Base-by-base conservation (phyloP, 2,329 filamentous ascomycete genomes). In the Apiospora pterosperma region DNA sequence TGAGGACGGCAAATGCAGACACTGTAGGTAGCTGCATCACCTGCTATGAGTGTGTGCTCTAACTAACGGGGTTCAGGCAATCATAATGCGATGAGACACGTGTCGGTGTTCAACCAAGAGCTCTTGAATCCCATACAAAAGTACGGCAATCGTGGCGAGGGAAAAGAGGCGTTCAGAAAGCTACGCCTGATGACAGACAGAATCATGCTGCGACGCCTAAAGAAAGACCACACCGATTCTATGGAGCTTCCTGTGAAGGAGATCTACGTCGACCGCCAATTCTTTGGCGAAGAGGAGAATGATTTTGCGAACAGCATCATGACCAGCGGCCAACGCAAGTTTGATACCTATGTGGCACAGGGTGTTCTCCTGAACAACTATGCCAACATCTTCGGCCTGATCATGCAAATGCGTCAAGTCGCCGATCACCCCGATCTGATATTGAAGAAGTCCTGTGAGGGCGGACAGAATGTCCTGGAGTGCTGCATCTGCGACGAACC, bases 371-470 rank as follows among this genome's bases (percentile, higher is more conserved):
- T 99, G 67, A 93, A 98, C 82, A 97, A 97, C 75, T 98, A 98
- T 71, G 96, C 96, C 80, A 99, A 99, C 76, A 98, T 99, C 69
- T 99, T 99, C 73, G 95, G 94, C 74, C 85, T 99, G 63, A 97
- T 99, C 74, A 98, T 98, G 93, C 94, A 97, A 77, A 98, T 99
- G 95, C 91, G 96, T 63, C 96, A 99, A 80, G 92, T 97, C 31
- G 93, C 96, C 8, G 96, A 99, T 70, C 96, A 99, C 75, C 96
- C 96, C 0, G 96, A 99, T 78, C 79, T 99, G 39, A 91, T 99
- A 60, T 79, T 98, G 67, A 96, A 95, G 81, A 97, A 96, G 79
- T 88, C 95, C 67, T 86, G 85, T 3, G 89, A 93, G 70, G 92
- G 92, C 62, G 94, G 94, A 2, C 93, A 97, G 77, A 97, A 98